phyloP scores from a whole-genome alignment of 2,329 filamentous ascomycete genomes.

The Aulographum hederae region DNA sequence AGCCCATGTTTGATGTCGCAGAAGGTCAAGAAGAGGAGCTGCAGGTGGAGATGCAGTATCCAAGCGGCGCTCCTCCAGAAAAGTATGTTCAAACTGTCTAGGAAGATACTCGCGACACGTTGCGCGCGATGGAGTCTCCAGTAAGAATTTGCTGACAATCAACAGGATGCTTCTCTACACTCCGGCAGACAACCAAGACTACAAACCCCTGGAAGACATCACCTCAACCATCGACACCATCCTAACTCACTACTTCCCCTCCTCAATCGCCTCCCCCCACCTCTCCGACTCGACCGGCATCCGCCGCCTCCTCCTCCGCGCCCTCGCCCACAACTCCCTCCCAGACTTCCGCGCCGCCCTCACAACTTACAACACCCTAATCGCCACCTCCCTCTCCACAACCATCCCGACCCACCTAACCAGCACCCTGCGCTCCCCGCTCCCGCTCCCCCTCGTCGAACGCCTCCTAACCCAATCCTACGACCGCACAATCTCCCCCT shows the following conservation, averaged over 20 bases:
- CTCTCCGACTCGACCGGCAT: constrained; percentile 56
- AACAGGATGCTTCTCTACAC: constrained; percentile 55
- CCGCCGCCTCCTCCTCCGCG: constrained; percentile 58
- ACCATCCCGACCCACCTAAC: constrained; percentile 56
- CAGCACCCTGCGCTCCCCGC: constrained; percentile 46
- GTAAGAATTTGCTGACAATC: no score
- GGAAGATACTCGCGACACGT: not conserved
- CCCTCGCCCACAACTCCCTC: constrained; percentile 46
- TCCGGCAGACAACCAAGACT: constrained; percentile 56
- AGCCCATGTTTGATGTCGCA: constrained; percentile 25
- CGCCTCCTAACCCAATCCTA: constrained; percentile 80
- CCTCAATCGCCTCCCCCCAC: constrained; percentile 47
- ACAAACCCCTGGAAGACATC: constrained; percentile 42
- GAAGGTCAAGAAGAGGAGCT: constrained; percentile 21
- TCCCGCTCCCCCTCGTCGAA: constrained; percentile 47
- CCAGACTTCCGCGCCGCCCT: constrained; percentile 56
- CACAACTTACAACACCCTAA: constrained; percentile 55
- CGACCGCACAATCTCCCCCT: constrained; percentile 77
- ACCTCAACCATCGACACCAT: constrained; percentile 38
- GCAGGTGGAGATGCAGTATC: constrained; percentile 62
- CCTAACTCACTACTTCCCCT: constrained; percentile 59
- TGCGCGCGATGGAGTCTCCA: no score
- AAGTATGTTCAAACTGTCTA: constrained; percentile 37
- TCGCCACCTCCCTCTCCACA: constrained; percentile 46
- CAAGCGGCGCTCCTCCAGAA: constrained; percentile 52